Evolutionary conservation across 1,139 yeast genomes (phyloP).

Genomic region (Sugiyamaella novakii): DNA sequence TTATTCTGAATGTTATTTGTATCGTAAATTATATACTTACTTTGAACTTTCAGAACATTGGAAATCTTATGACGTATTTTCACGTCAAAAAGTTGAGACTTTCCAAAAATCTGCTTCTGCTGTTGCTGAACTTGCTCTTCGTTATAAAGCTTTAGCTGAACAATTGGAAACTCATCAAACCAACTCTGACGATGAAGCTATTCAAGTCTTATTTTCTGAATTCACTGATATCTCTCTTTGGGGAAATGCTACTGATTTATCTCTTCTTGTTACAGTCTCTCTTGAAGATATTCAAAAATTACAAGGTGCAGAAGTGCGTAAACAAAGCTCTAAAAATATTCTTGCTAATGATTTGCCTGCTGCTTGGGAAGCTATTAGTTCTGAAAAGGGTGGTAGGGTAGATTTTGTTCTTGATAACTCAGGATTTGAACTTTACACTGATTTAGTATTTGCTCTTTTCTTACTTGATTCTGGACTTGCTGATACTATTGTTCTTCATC

Average conservation of each 20-base stretch:
- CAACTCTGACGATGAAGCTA: conserved; percentile 48
- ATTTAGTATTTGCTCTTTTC: conserved; percentile 72
- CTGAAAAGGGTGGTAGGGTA: conserved; percentile 51
- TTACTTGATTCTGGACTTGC: conserved; percentile 70
- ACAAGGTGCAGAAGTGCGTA: conserved; percentile 88
- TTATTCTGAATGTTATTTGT: conserved; percentile 79
- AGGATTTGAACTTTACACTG: conserved; percentile 93
- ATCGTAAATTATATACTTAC: conserved; percentile 59
- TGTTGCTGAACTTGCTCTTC: conserved; percentile 75
- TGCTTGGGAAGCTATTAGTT: conserved; percentile 57
- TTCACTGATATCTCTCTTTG: conserved; percentile 86
- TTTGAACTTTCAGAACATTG: conserved; percentile 51
- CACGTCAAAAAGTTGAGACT: conserved; percentile 66
- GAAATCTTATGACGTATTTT: conserved; percentile 71
- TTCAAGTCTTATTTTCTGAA: conserved; percentile 56
- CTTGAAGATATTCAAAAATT: conserved; percentile 85
- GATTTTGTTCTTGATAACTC: conserved; percentile 93
- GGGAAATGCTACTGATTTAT: conserved; percentile 98
- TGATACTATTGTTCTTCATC: conserved; percentile 71
- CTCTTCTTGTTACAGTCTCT: conserved; percentile 66
- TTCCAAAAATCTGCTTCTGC: conserved; percentile 76
- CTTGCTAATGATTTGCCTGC: conserved; percentile 70
- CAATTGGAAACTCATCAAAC: conserved; percentile 38
- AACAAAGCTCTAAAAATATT: conserved; percentile 79
- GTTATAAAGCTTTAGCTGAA: conserved; percentile 56